A percentile compares a stretch with the other conserved stretches of the same genome.
phyloP scores from a whole-genome alignment of 768 basidiomycete species.

The Amanita fuliginea region DNA sequence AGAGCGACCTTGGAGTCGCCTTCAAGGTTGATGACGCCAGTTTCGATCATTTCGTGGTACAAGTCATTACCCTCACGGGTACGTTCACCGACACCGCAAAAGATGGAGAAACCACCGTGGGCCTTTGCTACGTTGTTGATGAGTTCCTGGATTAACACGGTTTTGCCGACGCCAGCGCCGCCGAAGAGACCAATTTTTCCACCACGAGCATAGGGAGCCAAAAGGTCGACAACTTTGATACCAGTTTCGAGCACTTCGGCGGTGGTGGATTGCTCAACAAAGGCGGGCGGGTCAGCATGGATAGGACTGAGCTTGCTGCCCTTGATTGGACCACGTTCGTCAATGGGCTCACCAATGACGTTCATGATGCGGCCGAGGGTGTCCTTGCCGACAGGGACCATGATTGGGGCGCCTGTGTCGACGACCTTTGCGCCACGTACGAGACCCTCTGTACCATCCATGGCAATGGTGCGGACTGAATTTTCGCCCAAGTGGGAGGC shows the following conservation, averaged over 20 bases:
- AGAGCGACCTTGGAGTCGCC: constrained; percentile 99
- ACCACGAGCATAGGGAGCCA: constrained; percentile 99
- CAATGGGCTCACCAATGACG: constrained; percentile 99
- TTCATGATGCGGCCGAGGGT: constrained; percentile 99
- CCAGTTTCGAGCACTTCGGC: constrained; percentile 99
- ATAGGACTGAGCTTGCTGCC: constrained; percentile 89
- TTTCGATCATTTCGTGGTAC: constrained; percentile 99
- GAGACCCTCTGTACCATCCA: constrained; percentile 99
- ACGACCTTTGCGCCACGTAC: constrained; percentile 96
- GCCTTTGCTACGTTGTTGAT: constrained; percentile 99
- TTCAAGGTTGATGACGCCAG: constrained; percentile 99
- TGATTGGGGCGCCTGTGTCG: constrained; percentile 95
- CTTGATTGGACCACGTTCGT: constrained; percentile 98
- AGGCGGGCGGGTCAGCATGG: constrained; percentile 94
- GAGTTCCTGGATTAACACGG: constrained; percentile 97
- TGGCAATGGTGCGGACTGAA: constrained; percentile 98
- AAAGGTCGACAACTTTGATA: constrained; percentile 99
- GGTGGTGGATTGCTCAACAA: constrained; percentile 98
- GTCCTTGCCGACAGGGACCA: constrained; percentile 89
- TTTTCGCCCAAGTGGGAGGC: constrained; percentile 98
- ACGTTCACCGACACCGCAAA: constrained; percentile 99
- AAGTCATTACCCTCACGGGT: constrained; percentile 99
- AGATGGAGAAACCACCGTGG: constrained; percentile 99
- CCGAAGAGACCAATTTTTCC: constrained; percentile 99
- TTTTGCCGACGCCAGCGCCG: constrained; percentile 99